Evolutionary conservation across 225 moss, liverwort and hornwort species (phyloP).

Genomic region (Neckera pumila): DNA sequence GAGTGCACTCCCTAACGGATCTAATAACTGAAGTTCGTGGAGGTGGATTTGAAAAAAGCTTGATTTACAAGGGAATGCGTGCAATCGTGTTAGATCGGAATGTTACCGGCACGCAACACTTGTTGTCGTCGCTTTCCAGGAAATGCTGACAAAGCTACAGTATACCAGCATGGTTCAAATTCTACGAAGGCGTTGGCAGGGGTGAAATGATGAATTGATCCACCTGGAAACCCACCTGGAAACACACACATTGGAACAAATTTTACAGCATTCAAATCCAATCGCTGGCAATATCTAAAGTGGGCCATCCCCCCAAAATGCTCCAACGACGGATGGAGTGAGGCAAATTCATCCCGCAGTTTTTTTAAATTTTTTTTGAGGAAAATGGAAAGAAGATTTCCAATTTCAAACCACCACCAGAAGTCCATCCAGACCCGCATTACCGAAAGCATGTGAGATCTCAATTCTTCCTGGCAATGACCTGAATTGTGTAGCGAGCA

Average conservation of each 20-base stretch:
- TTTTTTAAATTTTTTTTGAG: too few species aligned
- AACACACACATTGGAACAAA: background rate
- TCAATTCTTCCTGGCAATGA: background rate
- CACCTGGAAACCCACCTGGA: background rate
- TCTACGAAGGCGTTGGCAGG: background rate
- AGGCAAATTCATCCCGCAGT: background rate
- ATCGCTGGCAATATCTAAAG: background rate
- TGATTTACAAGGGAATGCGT: background rate
- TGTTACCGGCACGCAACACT: background rate
- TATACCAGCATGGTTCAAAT: background rate
- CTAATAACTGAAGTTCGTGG: too few species aligned
- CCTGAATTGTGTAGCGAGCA: background rate
- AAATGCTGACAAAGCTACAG: background rate
- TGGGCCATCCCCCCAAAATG: background rate
- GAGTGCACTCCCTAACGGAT: background rate
- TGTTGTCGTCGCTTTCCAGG: background rate
- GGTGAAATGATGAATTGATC: background rate
- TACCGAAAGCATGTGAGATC: background rate
- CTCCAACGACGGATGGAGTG: background rate
- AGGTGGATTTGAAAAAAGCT: background rate
- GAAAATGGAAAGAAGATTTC: background rate
- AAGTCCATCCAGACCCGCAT: rapidly evolving
- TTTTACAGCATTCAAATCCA: background rate
- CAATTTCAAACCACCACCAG: background rate
- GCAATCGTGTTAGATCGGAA: background rate